Percentiles rank a stretch among this genome's conserved stretches.
Conservation (phyloP, 345 rosid genomes). For the Aquilaria yunnanensis region DNA sequence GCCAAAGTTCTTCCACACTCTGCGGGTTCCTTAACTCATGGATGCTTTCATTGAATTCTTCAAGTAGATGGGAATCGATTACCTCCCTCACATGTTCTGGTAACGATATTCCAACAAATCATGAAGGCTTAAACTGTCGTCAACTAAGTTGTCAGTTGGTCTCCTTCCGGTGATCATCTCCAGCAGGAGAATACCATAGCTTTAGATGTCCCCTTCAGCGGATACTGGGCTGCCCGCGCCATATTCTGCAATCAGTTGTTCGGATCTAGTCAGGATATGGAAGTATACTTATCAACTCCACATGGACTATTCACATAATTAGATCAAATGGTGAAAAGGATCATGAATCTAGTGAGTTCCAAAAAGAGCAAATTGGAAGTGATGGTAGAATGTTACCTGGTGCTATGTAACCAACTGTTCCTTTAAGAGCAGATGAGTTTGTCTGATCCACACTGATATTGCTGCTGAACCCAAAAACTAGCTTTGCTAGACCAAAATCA, state of each 20-base stretch:
- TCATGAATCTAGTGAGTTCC: neutral
- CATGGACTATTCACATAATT: neutral
- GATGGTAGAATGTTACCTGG: conserved; percentile 6
- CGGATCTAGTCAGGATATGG: neutral
- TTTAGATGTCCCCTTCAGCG: conserved; percentile 2
- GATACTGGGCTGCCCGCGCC: neutral
- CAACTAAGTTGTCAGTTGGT: neutral
- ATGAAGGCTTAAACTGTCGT: neutral
- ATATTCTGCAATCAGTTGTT: conserved; percentile 1
- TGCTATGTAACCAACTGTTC: conserved; percentile 11
- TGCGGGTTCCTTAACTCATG: too few relatives aligned
- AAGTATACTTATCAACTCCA: neutral
- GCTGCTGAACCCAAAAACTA: neutral
- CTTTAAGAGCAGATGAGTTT: conserved; percentile 4
- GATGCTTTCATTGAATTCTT: conserved; percentile 4
- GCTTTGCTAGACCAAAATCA: conserved; percentile 17
- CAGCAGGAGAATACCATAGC: conserved; percentile 9
- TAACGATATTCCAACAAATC: too few relatives aligned
- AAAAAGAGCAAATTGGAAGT: too few relatives aligned
- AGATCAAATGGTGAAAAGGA: neutral
- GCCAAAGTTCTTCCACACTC: too few relatives aligned
- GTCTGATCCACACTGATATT: neutral
- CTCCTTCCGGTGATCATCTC: conserved; percentile 13
- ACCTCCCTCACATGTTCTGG: too few relatives aligned
- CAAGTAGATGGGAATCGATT: neutral